A percentile compares a stretch with the other conserved stretches of the same genome.
Evolutionary conservation across 345 rosid species (phyloP).

Genomic region (Turnera subulata): DNA sequence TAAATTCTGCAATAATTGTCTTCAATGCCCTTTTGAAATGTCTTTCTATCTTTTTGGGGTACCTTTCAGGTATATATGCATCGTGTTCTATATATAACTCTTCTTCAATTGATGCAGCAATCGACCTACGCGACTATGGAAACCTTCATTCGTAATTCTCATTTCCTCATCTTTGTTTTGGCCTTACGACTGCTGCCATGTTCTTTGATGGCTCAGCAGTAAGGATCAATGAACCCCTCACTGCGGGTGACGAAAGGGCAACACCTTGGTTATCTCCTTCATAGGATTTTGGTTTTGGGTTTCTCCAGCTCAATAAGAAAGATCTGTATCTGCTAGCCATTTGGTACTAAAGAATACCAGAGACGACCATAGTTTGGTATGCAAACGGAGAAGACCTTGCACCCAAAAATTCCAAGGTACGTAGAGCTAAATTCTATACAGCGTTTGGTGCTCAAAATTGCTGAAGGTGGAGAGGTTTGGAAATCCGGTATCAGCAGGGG

Average conservation of each 20-base stretch:
- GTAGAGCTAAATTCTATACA: background rate
- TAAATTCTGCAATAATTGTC: too few relatives aligned
- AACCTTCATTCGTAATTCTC: too few relatives aligned
- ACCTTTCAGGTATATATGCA: too few relatives aligned
- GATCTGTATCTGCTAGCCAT: background rate
- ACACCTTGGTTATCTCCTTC: conserved; percentile 30
- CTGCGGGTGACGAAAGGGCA: conserved; percentile 1
- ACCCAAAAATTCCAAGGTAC: background rate
- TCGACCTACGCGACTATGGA: too few relatives aligned
- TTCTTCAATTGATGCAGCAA: too few relatives aligned
- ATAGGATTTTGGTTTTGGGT: conserved; percentile 31
- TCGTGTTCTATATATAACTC: too few relatives aligned
- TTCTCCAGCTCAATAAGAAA: background rate
- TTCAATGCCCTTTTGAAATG: too few relatives aligned
- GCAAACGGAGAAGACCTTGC: background rate
- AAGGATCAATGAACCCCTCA: background rate
- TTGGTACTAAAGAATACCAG: background rate
- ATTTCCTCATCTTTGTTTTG: too few relatives aligned
- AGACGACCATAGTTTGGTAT: background rate
- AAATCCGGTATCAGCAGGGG: background rate
- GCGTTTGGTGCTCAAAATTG: background rate
- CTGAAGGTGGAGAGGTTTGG: background rate
- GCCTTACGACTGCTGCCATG: background rate
- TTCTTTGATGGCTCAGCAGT: background rate
- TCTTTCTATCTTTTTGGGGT: too few relatives aligned